Evolutionary conservation across 2,329 filamentous ascomycete genomes (phyloP).

Genomic region (Colletotrichum sublineola): DNA sequence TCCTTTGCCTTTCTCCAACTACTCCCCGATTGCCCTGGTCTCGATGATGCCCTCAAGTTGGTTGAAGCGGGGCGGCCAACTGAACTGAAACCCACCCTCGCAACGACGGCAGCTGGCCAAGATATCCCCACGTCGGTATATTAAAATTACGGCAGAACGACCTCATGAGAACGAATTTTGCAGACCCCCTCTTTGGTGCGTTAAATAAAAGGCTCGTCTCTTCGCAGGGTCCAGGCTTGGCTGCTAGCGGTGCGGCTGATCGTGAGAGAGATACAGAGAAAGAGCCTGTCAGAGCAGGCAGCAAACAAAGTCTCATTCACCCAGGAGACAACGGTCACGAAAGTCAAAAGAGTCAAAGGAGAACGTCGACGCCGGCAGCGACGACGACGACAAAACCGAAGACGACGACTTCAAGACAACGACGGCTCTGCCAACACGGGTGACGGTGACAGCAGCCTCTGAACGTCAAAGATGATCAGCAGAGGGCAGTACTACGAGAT

Average conservation of each 20-base stretch:
- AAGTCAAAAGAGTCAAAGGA: neutral
- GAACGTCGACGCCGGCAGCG: neutral
- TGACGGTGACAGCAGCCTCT: neutral
- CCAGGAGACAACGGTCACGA: neutral
- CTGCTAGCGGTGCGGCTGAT: slow-evolving; percentile 15
- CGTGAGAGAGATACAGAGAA: neutral
- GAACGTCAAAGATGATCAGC: slow-evolving; percentile 29
- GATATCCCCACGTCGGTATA: slow-evolving; percentile 38
- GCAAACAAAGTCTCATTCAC: neutral
- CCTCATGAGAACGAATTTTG: slow-evolving; percentile 30
- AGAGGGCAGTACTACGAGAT: slow-evolving; percentile 37
- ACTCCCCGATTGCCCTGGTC: slow-evolving; percentile 9
- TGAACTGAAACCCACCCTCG: slow-evolving; percentile 39
- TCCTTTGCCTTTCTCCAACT: neutral
- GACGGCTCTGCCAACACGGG: neutral
- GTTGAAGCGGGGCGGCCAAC: slow-evolving; percentile 34
- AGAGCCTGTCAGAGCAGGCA: slow-evolving; percentile 17
- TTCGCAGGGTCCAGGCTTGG: neutral
- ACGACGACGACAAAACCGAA: neutral
- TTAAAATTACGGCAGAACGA: slow-evolving; percentile 42
- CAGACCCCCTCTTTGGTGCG: slow-evolving; percentile 17
- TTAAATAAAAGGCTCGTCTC: slow-evolving; percentile 20
- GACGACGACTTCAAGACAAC: neutral
- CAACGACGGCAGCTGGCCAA: slow-evolving; percentile 30
- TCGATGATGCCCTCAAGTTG: slow-evolving; percentile 35